Conservation (phyloP, 805 yeast genomes). For the Cyberlindnera meyerae region DNA sequence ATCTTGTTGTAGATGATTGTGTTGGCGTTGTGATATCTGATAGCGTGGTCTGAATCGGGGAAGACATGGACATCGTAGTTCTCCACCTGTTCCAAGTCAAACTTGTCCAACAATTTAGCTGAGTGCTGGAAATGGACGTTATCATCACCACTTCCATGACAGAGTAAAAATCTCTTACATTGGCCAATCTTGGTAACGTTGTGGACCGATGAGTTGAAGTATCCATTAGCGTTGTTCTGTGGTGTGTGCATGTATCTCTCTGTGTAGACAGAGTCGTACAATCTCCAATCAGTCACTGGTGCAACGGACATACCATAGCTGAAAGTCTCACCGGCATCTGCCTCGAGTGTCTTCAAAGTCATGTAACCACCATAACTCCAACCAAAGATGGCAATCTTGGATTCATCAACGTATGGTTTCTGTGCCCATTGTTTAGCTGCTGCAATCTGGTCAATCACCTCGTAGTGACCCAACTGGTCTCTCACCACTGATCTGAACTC, state of each 20-base stretch:
- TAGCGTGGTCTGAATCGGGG: slow-evolving; percentile 78
- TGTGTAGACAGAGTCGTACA: slow-evolving; percentile 90
- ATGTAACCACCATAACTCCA: slow-evolving; percentile 98
- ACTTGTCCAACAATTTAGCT: slow-evolving; percentile 66
- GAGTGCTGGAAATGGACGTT: slow-evolving; percentile 94
- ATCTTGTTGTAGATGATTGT: slow-evolving; percentile 65
- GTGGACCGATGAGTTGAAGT: slow-evolving; percentile 50
- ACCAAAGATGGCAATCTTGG: slow-evolving; percentile 86
- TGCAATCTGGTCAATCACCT: slow-evolving; percentile 78
- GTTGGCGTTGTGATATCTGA: slow-evolving; percentile 68
- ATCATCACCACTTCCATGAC: slow-evolving; percentile 98
- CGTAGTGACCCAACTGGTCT: slow-evolving; percentile 75
- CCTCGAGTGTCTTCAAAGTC: slow-evolving; percentile 84
- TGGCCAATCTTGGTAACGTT: slow-evolving; percentile 51
- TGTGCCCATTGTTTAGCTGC: slow-evolving; percentile 73
- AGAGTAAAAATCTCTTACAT: slow-evolving; percentile 66
- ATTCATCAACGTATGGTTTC: slow-evolving; percentile 59
- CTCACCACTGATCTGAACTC: slow-evolving; percentile 74
- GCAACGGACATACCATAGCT: slow-evolving; percentile 93
- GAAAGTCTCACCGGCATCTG: slow-evolving; percentile 70
- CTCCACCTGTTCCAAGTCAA: slow-evolving; percentile 69
- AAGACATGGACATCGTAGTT: slow-evolving; percentile 77
- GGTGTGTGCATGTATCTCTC: slow-evolving; percentile 94
- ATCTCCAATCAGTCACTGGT: slow-evolving; percentile 92
- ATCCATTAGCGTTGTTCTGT: slow-evolving; percentile 58